Conservation (phyloP, 805 yeast genomes). For the Ogataea degrootiae region DNA sequence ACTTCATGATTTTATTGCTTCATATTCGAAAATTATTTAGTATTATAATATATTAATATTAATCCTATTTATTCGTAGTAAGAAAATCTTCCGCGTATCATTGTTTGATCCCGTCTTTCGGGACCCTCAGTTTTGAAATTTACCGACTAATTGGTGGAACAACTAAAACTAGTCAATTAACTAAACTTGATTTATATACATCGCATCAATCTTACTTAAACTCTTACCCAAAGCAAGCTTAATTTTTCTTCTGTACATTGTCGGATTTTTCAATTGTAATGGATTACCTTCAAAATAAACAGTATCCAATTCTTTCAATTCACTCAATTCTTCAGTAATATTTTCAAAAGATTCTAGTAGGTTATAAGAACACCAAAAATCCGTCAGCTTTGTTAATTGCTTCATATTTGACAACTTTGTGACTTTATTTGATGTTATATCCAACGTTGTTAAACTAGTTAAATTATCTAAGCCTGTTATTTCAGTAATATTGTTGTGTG, state of each 20-base stretch:
- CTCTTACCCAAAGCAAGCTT: slow-evolving; percentile 67
- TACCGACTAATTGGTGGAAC: no score
- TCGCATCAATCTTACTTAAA: slow-evolving; percentile 85
- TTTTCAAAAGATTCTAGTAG: slow-evolving; percentile 63
- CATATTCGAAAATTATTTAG: no score
- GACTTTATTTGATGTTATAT: slow-evolving; percentile 73
- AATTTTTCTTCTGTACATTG: slow-evolving; percentile 81
- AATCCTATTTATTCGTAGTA: no score
- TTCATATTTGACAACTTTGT: slow-evolving; percentile 55
- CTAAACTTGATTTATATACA: slow-evolving; percentile 37
- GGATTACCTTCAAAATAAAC: slow-evolving; percentile 96
- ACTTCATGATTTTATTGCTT: no score
- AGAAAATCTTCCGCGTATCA: no score
- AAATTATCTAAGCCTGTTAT: slow-evolving; percentile 78
- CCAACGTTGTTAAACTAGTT: slow-evolving; percentile 63
- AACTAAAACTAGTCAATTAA: no score
- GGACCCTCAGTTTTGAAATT: no score
- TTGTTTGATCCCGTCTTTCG: no score
- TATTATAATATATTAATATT: no score
- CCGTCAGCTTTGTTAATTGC: slow-evolving; percentile 72
- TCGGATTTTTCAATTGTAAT: slow-evolving; percentile 63
- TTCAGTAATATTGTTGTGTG: slow-evolving; percentile 73
- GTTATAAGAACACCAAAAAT: slow-evolving; percentile 90
- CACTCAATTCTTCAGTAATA: slow-evolving; percentile 59
- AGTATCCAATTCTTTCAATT: slow-evolving; percentile 65